Base-by-base conservation (phyloP, 768 basidiomycete species). In the Chalciporus chontae region DNA sequence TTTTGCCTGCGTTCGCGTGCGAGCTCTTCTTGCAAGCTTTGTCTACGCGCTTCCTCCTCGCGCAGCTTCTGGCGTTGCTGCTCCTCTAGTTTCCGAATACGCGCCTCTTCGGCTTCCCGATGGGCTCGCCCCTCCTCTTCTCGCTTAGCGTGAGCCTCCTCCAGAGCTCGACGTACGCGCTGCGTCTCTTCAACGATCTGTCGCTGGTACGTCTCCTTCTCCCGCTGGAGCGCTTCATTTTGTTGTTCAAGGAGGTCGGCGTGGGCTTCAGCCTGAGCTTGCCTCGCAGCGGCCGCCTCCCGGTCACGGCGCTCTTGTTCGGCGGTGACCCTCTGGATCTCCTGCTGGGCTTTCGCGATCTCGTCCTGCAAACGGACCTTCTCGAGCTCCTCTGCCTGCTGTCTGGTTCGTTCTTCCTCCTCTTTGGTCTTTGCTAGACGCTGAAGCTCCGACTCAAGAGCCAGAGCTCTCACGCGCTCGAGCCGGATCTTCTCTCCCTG, bases 401-500 rank as follows among this genome's bases (percentile, higher is more conserved):
- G 43, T 18, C 63, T 61, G 39, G 49, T 46, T 8, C 31, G 52
- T 45, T 69, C 67, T 43, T 63, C 65, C 18, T 65, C 67, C 26
- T 62, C 55, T 38, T 50, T 55, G 21, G 41, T 40, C 34, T 61
- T 62, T 2, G 52, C 53, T 41, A 65, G 63, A 34, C 57, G 61
- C 38, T 69, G 45, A 36, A 68, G 58, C 37, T 70, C 61, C 27
- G 54, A 57, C 24, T 65, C 63, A 51, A 67, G 53, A 14, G 64
- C 65, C 21, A 59, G 59, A 19, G 67, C 63, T 29, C 58, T 66
- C 46, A 67, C 67, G 29, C 43, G 67, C 38, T 69, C 67, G 11
- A 21, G 7, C 40, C 23, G 58, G 39, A 69, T 45, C 44, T 63
- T 61, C 21, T 60, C 63, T 5, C 49, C 54, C 13, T 70, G 67